Conservation (phyloP, 1,284 basidiomycete genomes). For the Mycosarcoma maydis region DNA sequence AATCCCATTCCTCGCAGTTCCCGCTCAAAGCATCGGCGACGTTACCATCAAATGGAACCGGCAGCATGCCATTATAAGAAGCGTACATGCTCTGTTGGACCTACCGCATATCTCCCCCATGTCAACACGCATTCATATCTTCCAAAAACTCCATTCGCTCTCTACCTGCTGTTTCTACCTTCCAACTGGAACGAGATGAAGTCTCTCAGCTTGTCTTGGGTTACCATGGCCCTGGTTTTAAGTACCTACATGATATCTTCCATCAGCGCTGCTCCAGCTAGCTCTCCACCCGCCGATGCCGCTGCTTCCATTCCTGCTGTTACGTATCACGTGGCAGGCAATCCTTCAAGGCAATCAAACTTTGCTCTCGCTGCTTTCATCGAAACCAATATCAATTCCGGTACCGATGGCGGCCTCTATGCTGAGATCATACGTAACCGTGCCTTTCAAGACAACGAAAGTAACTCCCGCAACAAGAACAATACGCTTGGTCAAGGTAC, state of each 20-base stretch:
- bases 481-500: conserved; percentile 32
- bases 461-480: conserved; percentile 6
- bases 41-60: no score
- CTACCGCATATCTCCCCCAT: no score
- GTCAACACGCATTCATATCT: no score
- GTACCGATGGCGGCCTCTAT: conserved; percentile 54
- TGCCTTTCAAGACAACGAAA: conserved; percentile 40
- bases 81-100: no score
- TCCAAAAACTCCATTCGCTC: not conserved
- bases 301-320: conserved; percentile 13
- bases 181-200: conserved; percentile 6
- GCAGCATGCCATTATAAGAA: no score
- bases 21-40: no score
- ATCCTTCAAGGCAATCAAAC: conserved; percentile 23
- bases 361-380: conserved; percentile 39
- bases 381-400: conserved; percentile 52
- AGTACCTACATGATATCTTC: conserved; percentile 8
- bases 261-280: conserved; percentile 1
- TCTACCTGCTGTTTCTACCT: not conserved
- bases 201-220: conserved; percentile 21
- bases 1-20: no score
- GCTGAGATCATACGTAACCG: conserved; percentile 50
- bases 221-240: conserved; percentile 13
- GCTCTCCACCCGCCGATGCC: conserved; percentile 2
- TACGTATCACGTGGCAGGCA: conserved; percentile 20